Conservation (phyloP, 2,329 filamentous ascomycete genomes). For the Penicillium sp. region DNA sequence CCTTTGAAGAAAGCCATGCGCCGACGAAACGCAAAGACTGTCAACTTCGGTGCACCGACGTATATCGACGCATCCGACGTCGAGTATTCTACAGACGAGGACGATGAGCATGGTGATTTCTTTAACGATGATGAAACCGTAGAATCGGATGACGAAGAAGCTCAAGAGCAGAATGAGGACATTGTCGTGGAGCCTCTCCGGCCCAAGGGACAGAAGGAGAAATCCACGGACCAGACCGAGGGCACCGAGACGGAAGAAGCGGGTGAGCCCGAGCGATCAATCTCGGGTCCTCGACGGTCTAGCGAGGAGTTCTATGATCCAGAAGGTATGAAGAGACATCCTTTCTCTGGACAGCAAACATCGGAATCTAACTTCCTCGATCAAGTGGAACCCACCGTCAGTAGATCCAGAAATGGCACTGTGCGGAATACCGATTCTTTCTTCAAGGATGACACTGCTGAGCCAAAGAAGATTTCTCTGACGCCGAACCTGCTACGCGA, state of each 20-base stretch:
- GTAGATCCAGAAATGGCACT: conserved; percentile 73
- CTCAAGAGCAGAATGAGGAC: conserved; percentile 35
- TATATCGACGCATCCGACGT: conserved; percentile 84
- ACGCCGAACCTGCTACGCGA: conserved; percentile 89
- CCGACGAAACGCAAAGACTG: conserved; percentile 75
- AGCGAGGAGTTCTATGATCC: conserved; percentile 64
- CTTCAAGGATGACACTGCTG: conserved; percentile 91
- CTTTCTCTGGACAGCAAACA: background rate
- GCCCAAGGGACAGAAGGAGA: conserved; percentile 40
- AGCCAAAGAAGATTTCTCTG: conserved; percentile 95
- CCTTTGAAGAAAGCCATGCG: conserved; percentile 79
- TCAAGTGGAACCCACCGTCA: conserved; percentile 29
- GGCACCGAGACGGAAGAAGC: conserved; percentile 16
- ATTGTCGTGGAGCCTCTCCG: conserved; percentile 45
- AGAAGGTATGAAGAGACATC: conserved; percentile 31
- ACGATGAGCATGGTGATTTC: conserved; percentile 50
- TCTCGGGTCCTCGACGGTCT: conserved; percentile 43
- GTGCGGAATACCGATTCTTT: conserved; percentile 92
- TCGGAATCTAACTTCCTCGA: conserved; percentile 14
- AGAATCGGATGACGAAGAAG: conserved; percentile 32
- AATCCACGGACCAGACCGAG: conserved; percentile 25
- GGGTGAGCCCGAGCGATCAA: conserved; percentile 27
- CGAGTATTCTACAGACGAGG: conserved; percentile 78
- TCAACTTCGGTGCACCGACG: conserved; percentile 77
- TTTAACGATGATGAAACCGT: conserved; percentile 49